Evolutionary conservation across 805 yeast genomes (phyloP), one percentile per base, ranked within the genome.

Genomic region (Monosporozyma aerobia): DNA sequence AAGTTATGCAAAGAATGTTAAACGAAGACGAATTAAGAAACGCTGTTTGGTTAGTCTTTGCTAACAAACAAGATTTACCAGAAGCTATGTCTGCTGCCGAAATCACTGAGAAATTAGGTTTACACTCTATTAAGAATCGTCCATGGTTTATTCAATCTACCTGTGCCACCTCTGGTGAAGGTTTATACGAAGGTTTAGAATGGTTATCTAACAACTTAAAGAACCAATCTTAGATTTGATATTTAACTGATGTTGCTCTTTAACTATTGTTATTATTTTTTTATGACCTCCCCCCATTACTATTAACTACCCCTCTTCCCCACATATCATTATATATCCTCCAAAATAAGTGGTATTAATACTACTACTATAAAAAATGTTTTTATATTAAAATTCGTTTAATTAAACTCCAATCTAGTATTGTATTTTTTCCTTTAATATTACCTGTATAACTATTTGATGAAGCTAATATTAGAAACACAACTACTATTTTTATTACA

Each of bases 111-210:
- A 90, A 89, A 77, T 82, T 92, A 69, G 97, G 97, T 60, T 85
- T 92, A 70, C 97, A 90, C 73, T 88, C 97, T 53, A 86, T 94
- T 73, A 87, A 96, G 80, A 96, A 90, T 79, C 88, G 98, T 77
- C 96, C 96, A 69, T 94, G 99, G 99, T 92, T 87, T 78, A 92
- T 94, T 72, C 97, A 92, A 78, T 90, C 99, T 63, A 88, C 98
- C 58, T 90, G 98, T 78, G 99, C 99, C 63, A 94, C 98, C 63
- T 87, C 98, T 58, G 99, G 98, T 78, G 97, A 90, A 73, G 98
- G 98, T 80, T 80, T 90, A 70, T 87, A 89, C 73, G 97, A 90
- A 77, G 97, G 97, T 80, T 83, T 90, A 72, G 96, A 90, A 78
- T 90, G 97, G 97, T 83, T 90, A 70, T 82, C 92, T 63, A 85